These are phyloP conservation scores for Beauveria pseudobassiana DNA, from an alignment of 2,329 filamentous ascomycete species.

Conservation along the genomic window DNA sequence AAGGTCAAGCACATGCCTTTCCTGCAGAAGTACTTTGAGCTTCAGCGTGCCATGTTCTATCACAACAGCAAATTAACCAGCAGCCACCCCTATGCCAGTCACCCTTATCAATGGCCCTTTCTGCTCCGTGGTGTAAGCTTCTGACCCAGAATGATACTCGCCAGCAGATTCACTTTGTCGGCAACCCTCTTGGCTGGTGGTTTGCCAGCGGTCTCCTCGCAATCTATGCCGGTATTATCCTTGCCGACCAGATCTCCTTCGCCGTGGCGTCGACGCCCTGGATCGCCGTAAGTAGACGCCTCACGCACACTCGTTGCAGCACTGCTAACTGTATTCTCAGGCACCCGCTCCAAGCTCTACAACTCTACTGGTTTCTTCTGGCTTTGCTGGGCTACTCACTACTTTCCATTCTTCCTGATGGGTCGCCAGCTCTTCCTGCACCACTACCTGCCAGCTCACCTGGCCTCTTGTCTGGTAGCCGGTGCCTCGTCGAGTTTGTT, in stretches of 20 bases:
- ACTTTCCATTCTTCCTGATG: constrained; percentile 97
- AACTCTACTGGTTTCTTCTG: constrained; percentile 99
- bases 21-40: constrained; percentile 88
- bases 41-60: constrained; percentile 97
- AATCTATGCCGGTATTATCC: constrained; percentile 85
- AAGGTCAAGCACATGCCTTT: constrained; percentile 82
- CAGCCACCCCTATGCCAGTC: constrained; percentile 91
- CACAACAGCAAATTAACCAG: constrained; percentile 98
- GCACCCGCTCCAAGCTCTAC: constrained; percentile 87
- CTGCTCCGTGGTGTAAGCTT: constrained; percentile 94
- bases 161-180: constrained; percentile 97
- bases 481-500: constrained; percentile 92
- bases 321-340: constrained; percentile 33
- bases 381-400: constrained; percentile 94
- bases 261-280: constrained; percentile 86
- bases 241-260: constrained; percentile 90
- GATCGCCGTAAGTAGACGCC: constrained; percentile 71
- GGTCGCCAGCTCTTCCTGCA: constrained; percentile 96
- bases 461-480: constrained; percentile 83
- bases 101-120: constrained; percentile 97
- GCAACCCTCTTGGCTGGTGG: constrained; percentile 98
- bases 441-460: constrained; percentile 91
- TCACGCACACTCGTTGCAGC: neutral
- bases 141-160: constrained; percentile 94
- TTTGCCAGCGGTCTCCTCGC: constrained; percentile 84